Conservation (phyloP, 2,329 filamentous ascomycete genomes). For the Corinectria fuckeliana region DNA sequence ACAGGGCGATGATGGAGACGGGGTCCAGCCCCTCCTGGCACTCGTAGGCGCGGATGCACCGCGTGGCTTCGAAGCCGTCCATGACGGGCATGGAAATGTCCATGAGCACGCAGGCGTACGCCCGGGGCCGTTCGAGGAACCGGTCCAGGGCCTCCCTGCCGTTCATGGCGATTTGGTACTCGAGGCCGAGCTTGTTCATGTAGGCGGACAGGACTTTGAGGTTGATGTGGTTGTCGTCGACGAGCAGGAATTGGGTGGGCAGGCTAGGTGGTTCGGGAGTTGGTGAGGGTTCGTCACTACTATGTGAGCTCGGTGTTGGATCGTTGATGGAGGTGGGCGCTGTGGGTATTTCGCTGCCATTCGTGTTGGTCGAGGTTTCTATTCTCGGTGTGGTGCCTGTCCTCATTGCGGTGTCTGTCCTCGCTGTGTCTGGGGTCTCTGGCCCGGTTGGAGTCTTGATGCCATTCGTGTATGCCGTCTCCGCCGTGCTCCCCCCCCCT, state of each 20-base stretch:
- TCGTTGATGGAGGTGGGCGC: neutral
- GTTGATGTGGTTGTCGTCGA: conserved; percentile 52
- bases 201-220: conserved; percentile 43
- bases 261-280: conserved; percentile 1
- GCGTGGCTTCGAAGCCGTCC: conserved; percentile 58
- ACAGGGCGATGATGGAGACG: conserved; percentile 58
- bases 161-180: conserved; percentile 42
- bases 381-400: neutral
- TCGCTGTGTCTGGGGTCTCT: neutral
- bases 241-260: conserved; percentile 41
- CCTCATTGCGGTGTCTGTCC: neutral
- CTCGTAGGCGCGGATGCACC: conserved; percentile 58
- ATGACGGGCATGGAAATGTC: conserved; percentile 66
- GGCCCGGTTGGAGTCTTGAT: neutral
- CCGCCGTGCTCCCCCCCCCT: no score
- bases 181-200: conserved; percentile 43
- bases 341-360: neutral
- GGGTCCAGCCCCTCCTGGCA: conserved; percentile 48
- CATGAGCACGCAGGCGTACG: conserved; percentile 45
- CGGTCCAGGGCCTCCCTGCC: conserved; percentile 44
- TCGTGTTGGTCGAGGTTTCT: neutral
- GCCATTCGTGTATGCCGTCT: no score
- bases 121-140: conserved; percentile 30
- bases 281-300: neutral
- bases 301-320: neutral